Percentiles rank a stretch among this genome's conserved stretches.
phyloP scores from a whole-genome alignment of 495 filamentous ascomycete species.

The Trichoderma orchidacearum region DNA sequence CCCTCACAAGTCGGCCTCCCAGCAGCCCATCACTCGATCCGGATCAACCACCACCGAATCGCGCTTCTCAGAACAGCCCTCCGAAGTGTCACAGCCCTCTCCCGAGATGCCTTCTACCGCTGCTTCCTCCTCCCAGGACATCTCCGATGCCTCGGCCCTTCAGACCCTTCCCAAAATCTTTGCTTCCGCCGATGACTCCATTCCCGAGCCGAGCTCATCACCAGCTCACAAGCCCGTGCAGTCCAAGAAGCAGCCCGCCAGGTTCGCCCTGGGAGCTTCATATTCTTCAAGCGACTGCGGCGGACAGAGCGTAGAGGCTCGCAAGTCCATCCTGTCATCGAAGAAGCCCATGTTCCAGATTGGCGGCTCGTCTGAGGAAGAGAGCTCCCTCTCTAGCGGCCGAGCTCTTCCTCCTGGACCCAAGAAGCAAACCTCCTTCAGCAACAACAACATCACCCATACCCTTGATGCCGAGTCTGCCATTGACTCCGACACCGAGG shows the following conservation, averaged over 20 bases:
- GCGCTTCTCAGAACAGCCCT: constrained; percentile 10
- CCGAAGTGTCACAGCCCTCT: constrained; percentile 18
- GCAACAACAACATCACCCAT: constrained; percentile 55
- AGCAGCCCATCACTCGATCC: constrained; percentile 8
- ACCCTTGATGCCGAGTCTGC: constrained; percentile 47
- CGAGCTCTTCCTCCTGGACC: constrained; percentile 30
- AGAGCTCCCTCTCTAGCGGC: constrained; percentile 63
- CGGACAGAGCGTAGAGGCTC: constrained; percentile 27
- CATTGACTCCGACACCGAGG: constrained; percentile 60
- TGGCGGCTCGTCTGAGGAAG: constrained; percentile 72
- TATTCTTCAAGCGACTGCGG: constrained; percentile 28
- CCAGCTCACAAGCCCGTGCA: constrained; percentile 34
- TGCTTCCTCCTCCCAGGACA: constrained; percentile 71
- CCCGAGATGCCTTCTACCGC: constrained; percentile 46
- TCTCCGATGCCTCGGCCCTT: constrained; percentile 31
- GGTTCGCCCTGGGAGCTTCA: constrained; percentile 42
- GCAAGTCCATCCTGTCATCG: constrained; percentile 32
- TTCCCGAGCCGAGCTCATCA: constrained; percentile 29
- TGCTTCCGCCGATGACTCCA: constrained; percentile 12
- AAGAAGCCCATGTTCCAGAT: constrained; percentile 68
- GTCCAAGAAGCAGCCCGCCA: constrained; percentile 32
- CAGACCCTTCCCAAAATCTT: constrained; percentile 3
- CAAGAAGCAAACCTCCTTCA: constrained; percentile 80
- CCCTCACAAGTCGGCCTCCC: not conserved
- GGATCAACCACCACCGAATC: constrained; percentile 27